Evolutionary conservation across 1,284 basidiomycete genomes (phyloP).

Genomic region (Phaffia rhodozyma): DNA sequence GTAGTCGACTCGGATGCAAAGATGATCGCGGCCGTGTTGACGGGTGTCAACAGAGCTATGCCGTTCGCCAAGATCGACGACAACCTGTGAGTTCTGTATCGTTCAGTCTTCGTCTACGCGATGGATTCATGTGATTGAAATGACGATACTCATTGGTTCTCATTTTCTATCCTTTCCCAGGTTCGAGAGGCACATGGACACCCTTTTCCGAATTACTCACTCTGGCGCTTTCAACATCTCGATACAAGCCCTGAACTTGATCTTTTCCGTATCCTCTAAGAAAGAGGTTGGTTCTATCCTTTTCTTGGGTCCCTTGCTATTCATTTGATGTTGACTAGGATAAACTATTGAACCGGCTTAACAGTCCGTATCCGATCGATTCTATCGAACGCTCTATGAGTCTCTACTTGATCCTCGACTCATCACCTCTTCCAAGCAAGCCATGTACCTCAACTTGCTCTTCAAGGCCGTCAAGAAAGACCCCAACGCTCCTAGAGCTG

Average conservation of each 20-base stretch:
- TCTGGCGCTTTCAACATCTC: slow-evolving; percentile 85
- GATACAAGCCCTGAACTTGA: slow-evolving; percentile 83
- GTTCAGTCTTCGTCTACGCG: slow-evolving; percentile 36
- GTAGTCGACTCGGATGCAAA: slow-evolving; percentile 71
- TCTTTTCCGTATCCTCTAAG: slow-evolving; percentile 59
- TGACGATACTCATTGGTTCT: not conserved
- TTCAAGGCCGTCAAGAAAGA: slow-evolving; percentile 88
- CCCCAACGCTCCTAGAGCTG: slow-evolving; percentile 45
- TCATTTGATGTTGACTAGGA: not conserved
- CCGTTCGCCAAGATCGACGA: slow-evolving; percentile 70
- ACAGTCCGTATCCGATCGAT: slow-evolving; percentile 59
- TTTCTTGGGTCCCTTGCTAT: not conserved
- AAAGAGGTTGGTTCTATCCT: slow-evolving; percentile 33
- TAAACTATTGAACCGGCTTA: not conserved
- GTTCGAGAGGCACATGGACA: slow-evolving; percentile 79
- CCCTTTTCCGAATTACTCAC: slow-evolving; percentile 90
- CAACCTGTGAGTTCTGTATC: slow-evolving; percentile 43
- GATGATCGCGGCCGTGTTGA: slow-evolving; percentile 79
- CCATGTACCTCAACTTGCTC: slow-evolving; percentile 91
- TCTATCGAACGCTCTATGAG: slow-evolving; percentile 82
- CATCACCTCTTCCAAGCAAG: slow-evolving; percentile 77
- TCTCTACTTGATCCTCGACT: slow-evolving; percentile 77
- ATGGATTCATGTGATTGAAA: slow-evolving; percentile 1
- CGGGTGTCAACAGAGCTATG: slow-evolving; percentile 88
- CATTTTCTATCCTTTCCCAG: slow-evolving; percentile 35